Base-by-base conservation (phyloP, 441 rosid species). In the Gossypium aridum region DNA sequence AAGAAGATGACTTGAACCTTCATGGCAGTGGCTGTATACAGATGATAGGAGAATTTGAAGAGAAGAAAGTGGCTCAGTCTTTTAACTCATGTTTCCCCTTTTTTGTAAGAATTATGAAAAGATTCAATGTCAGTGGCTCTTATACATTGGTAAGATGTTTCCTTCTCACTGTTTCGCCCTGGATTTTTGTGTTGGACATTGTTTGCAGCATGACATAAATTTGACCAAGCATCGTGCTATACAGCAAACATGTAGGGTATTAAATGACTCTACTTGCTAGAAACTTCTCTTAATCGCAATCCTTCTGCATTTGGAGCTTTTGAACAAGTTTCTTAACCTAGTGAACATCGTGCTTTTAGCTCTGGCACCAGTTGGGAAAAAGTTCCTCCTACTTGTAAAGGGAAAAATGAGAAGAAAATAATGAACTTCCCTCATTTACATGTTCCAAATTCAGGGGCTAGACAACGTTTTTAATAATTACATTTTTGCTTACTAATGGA, bases 41-140 rank as follows among this genome's bases (percentile, higher is more conserved):
- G 28, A 37, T 61, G 77, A 69, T 81, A 20, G 79, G 83, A 23
- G 84, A 87, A 78, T 76, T 77, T 54, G 90, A 82, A 74, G 88
- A 89, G 80, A 87, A 81, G 75, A 87, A 75, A 76, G 84, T 87
- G 77, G 90, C 90, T 23, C 73, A 80, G 70, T 84, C 88, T 59
- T 89, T 89, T 64, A 83, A 65, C 34, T 89, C 88, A 2, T 49
- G 80, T 49, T 84, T 77, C 77, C 92, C 92, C 25, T 85, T 83
- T 78, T 87, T 89, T 26, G 91, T 87, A 75, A 83, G 92, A 78
- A 80, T 81, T 71, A 89, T 89, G 91, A 89, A 85, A 79, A 84
- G 80, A 78, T 87, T 89, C 83, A 89, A 89, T 59, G 49, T 87
- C 70, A 75, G 89, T 66, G 92, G 92, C 45, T 87, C 92, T 54